A percentile compares a stretch with the other conserved stretches of the same genome.
These are phyloP conservation scores for Boletus vinaceobasis DNA, from an alignment of 768 basidiomycete genomes.

Conservation along the genomic window DNA sequence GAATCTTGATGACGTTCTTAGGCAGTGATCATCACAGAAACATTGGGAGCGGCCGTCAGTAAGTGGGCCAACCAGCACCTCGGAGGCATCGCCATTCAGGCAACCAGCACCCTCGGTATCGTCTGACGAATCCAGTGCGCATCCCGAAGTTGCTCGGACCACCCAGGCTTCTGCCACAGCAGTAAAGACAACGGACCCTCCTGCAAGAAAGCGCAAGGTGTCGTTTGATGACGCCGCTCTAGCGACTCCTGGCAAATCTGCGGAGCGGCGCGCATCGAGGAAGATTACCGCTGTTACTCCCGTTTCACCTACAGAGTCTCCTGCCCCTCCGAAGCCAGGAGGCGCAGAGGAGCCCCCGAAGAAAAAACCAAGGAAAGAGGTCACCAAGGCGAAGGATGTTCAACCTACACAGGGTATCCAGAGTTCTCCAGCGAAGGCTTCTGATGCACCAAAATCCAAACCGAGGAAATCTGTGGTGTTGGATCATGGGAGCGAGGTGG, in stretches of 20 bases:
- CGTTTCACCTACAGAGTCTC: not conserved
- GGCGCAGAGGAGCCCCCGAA: conserved; percentile 7
- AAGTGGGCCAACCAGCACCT: not conserved
- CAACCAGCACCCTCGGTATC: not conserved
- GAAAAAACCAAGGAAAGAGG: conserved; percentile 18
- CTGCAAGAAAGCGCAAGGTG: conserved; percentile 28
- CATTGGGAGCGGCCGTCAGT: not conserved
- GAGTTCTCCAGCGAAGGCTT: conserved; percentile 8
- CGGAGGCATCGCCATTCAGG: not conserved
- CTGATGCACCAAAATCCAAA: not conserved
- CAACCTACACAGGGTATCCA: not conserved
- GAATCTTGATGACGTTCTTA: not conserved
- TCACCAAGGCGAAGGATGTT: conserved; percentile 1
- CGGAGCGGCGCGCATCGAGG: conserved; percentile 1
- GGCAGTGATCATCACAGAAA: not conserved
- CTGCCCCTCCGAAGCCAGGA: not conserved
- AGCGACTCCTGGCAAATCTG: not conserved
- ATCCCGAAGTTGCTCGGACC: not conserved
- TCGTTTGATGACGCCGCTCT: not conserved
- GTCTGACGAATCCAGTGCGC: not conserved
- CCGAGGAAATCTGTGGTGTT: conserved; percentile 2
- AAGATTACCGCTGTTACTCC: not conserved
- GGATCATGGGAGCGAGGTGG: conserved; percentile 11
- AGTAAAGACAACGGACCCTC: not conserved
- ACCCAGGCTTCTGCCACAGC: not conserved